Evolutionary conservation across 257 asterid species (phyloP), one percentile per base, ranked within the genome.

Genomic region (Solanum clarkiae): DNA sequence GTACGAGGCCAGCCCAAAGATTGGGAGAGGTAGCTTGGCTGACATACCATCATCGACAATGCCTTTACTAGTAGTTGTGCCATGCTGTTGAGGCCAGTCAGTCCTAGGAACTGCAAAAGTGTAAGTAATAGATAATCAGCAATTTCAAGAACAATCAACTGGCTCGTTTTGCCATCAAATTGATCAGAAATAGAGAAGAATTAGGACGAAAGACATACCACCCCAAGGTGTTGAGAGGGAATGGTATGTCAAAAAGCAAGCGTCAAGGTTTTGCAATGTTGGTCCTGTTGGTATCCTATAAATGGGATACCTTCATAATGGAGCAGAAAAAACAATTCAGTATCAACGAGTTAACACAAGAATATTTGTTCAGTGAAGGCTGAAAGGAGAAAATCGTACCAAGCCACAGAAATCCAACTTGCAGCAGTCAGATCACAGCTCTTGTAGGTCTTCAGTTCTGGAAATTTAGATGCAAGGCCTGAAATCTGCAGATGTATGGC

Each of bases 381-480:
- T 17, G 12, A 72, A 54, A 51, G 42, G 47, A 74, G 24, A 55
- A 77, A 79, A 79, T 70, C 89, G 80, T 92, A 94, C 99, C 99
- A 96, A 86, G 99, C 98, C 80, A 96, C 96, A 79, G 98, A 96
- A 86, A 96, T 89, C 99, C 98, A 96, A 86, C 99, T 96, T 45
- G 97, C 88, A 18, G 91, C 86, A 65, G 97, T 90, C 86, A 96
- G 91, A 82, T 96, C 99, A 91, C 95, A 96, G 82, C 98, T 96
- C 89, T 88, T 87, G 72, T 88, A 93, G 6, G 94, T 89, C 88
- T 87, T 92, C 83, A 96, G 91, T 72, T 89, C 93, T 59, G 98
- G 96, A 88, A 89, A 94, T 45, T 79, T 91, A 84, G 97, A 89
- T 45, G 97, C 95, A 86, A 96, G 97, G 57, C 86, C 84, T 24